Percentiles rank a stretch among this genome's conserved stretches.
These are phyloP conservation scores for Thalassiosira profunda DNA, from an alignment of 108 stramenopile species.

Conservation along the genomic window DNA sequence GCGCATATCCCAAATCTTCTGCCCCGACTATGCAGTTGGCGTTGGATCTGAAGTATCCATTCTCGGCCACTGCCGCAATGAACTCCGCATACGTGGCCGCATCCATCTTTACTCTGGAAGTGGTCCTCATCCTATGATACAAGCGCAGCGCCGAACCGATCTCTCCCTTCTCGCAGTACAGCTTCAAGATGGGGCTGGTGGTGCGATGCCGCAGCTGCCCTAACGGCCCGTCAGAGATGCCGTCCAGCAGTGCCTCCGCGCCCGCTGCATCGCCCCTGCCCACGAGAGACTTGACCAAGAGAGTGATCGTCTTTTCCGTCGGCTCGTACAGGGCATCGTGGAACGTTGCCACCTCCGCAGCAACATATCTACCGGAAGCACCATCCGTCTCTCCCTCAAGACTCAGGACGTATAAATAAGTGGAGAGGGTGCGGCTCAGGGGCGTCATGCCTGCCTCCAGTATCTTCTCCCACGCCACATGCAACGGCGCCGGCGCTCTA, in stretches of 20 bases:
- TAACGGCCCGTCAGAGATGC: conserved; percentile 38
- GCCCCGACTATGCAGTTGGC: conserved; percentile 41
- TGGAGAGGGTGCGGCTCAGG: conserved; percentile 53
- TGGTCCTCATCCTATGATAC: conserved; percentile 48
- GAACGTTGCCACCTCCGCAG: conserved; percentile 72
- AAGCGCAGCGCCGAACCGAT: conserved; percentile 47
- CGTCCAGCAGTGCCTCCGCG: conserved; percentile 73
- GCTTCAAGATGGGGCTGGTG: conserved; percentile 45
- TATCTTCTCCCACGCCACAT: conserved; percentile 74
- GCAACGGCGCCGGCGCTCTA: conserved; percentile 48
- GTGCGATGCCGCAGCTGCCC: conserved; percentile 44
- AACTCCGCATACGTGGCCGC: conserved; percentile 43
- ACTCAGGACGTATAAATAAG: conserved; percentile 64
- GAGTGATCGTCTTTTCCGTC: conserved; percentile 74
- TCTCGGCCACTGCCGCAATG: conserved; percentile 42
- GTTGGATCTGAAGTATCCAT: conserved; percentile 42
- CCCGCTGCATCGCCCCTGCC: conserved; percentile 59
- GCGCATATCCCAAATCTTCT: conserved; percentile 37
- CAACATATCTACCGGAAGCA: conserved; percentile 22
- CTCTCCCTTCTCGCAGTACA: conserved; percentile 53
- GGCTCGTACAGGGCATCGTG: conserved; percentile 83
- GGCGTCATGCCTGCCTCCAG: conserved; percentile 66
- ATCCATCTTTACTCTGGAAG: conserved; percentile 49
- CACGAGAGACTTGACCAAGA: conserved; percentile 72
- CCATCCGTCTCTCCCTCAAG: conserved; percentile 14